phyloP scores from a whole-genome alignment of 768 basidiomycete species.

The Candolleomyces efflorescens region DNA sequence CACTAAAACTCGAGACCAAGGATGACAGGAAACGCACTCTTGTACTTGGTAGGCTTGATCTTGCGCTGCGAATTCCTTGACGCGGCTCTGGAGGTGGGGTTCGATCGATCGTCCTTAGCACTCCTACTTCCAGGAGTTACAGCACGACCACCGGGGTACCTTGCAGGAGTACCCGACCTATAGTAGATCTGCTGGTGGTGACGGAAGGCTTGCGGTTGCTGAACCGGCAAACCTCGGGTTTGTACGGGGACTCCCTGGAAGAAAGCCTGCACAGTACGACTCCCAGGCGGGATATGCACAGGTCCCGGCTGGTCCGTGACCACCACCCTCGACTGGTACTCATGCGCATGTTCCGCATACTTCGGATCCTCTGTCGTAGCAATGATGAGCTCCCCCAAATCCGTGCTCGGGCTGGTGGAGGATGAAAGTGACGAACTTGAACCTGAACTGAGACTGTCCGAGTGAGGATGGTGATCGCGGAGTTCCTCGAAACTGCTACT shows the following conservation, averaged over 20 bases:
- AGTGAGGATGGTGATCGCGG: background rate
- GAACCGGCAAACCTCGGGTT: background rate
- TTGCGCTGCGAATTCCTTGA: slow-evolving; percentile 22
- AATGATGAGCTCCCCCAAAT: slow-evolving; percentile 21
- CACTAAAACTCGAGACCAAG: background rate
- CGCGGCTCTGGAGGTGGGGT: slow-evolving; percentile 12
- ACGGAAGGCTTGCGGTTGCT: background rate
- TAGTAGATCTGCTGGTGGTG: background rate
- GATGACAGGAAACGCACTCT: slow-evolving; percentile 29
- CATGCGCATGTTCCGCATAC: slow-evolving; percentile 35
- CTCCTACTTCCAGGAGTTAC: background rate
- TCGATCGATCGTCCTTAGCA: background rate
- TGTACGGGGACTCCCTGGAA: background rate
- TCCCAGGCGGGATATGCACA: slow-evolving; percentile 3
- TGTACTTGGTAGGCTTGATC: slow-evolving; percentile 35
- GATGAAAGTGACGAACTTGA: slow-evolving; percentile 12
- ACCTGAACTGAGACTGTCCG: slow-evolving; percentile 1
- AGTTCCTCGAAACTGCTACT: background rate
- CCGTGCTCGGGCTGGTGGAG: slow-evolving; percentile 7
- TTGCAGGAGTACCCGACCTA: background rate
- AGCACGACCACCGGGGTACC: background rate
- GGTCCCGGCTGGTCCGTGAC: slow-evolving; percentile 3
- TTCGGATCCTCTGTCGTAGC: slow-evolving; percentile 35
- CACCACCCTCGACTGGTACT: slow-evolving; percentile 34
- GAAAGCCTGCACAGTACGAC: background rate